A percentile compares a stretch with the other conserved stretches of the same genome.
Evolutionary conservation across 768 basidiomycete genomes (phyloP).

Genomic region (Lactarius pseudohatsudake): DNA sequence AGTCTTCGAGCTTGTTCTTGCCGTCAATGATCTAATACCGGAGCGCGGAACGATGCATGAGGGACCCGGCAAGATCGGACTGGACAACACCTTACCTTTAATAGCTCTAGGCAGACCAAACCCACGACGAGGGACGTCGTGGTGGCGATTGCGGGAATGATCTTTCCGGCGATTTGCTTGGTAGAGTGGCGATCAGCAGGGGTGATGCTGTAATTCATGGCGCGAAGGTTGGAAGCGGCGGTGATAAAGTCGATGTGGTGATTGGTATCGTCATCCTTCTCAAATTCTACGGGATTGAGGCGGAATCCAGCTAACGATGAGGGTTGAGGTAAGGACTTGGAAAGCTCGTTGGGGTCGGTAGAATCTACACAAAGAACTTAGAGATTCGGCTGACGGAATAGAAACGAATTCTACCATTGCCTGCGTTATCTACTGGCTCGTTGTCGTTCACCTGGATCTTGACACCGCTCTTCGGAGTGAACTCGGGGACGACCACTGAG

Average conservation of each 20-base stretch:
- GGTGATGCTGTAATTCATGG: slow-evolving; percentile 89
- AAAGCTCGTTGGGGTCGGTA: slow-evolving; percentile 50
- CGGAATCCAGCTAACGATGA: slow-evolving; percentile 96
- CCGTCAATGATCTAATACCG: slow-evolving; percentile 81
- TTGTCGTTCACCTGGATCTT: slow-evolving; percentile 93
- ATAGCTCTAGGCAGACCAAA: slow-evolving; percentile 91
- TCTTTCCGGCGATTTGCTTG: slow-evolving; percentile 98
- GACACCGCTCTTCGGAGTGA: slow-evolving; percentile 88
- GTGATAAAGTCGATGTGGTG: slow-evolving; percentile 99
- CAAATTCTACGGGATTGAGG: slow-evolving; percentile 92
- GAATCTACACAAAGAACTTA: slow-evolving; percentile 18
- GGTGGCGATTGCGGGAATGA: slow-evolving; percentile 99
- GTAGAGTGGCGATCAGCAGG: slow-evolving; percentile 88
- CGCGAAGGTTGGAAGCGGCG: slow-evolving; percentile 93
- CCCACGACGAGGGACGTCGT: slow-evolving; percentile 97
- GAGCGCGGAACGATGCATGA: background rate
- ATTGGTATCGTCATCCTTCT: slow-evolving; percentile 98
- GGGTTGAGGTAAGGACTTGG: slow-evolving; percentile 78
- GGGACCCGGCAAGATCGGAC: background rate
- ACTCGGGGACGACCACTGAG: slow-evolving; percentile 83
- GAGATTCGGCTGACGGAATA: background rate
- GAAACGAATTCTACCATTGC: slow-evolving; percentile 35
- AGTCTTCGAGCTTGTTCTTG: slow-evolving; percentile 89
- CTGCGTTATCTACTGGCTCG: slow-evolving; percentile 68
- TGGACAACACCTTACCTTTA: slow-evolving; percentile 63